Conservation (phyloP, 306 rosid genomes). For the Prunus kanzakura region DNA sequence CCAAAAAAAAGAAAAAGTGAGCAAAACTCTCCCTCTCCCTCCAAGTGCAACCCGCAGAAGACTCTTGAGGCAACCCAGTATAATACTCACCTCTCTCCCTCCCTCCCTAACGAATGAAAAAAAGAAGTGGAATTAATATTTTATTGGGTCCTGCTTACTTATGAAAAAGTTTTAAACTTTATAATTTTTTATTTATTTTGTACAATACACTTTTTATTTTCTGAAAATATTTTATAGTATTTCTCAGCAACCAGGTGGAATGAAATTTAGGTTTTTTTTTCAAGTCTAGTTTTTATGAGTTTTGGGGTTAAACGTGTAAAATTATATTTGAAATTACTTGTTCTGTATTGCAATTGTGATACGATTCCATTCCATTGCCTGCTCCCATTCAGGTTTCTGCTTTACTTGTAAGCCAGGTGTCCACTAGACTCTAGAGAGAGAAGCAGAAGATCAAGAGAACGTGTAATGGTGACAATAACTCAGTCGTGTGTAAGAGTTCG, state of each 20-base stretch:
- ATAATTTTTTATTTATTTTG: background rate
- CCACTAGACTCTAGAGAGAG: no score
- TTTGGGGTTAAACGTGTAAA: background rate
- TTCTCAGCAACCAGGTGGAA: background rate
- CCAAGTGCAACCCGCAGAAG: no score
- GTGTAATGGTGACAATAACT: background rate
- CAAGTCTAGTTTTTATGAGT: background rate
- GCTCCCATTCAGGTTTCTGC: background rate
- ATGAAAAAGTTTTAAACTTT: background rate
- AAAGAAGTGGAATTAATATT: background rate
- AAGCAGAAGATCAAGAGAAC: no score
- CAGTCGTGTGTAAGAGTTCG: background rate
- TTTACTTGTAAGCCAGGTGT: no score
- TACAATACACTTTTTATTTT: background rate
- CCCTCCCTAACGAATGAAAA: no score
- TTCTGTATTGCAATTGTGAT: background rate
- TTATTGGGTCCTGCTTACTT: background rate
- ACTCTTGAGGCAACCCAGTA: no score
- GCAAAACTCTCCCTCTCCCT: rapidly evolving
- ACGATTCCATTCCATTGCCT: background rate
- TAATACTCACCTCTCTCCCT: no score
- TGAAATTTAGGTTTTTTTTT: background rate
- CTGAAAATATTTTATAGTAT: background rate
- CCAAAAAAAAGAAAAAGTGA: no score
- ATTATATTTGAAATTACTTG: background rate